phyloP scores from a whole-genome alignment of 495 filamentous ascomycete species.

The Amniculicola lignicola region DNA sequence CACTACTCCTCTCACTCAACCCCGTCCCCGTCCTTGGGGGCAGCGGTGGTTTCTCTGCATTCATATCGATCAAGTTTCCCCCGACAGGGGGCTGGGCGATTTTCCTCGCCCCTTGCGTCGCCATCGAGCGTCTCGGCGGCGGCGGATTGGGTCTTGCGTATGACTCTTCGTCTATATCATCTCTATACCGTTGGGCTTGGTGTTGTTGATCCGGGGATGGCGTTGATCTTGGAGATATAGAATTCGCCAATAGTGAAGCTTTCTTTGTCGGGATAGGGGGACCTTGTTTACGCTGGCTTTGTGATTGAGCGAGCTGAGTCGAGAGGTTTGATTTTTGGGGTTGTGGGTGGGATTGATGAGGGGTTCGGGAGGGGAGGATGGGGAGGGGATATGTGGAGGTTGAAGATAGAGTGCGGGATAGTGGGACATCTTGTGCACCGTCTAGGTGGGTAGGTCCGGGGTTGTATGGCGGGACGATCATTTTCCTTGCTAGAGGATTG shows the following conservation, averaged over 20 bases:
- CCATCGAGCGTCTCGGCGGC: conserved; percentile 22
- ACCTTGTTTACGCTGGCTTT: too few relatives aligned
- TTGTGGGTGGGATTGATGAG: conserved; percentile 3
- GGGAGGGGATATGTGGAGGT: conserved; percentile 19
- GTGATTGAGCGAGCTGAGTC: conserved; percentile 24
- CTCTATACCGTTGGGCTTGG: conserved; percentile 23
- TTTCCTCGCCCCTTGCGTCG: neutral
- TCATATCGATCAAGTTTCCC: conserved; percentile 9
- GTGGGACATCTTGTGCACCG: conserved; percentile 7
- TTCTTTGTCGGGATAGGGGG: conserved; percentile 41
- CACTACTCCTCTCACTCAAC: conserved; percentile 16
- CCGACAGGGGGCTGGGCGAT: neutral
- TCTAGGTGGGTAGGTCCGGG: conserved; percentile 9
- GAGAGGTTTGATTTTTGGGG: conserved; percentile 13
- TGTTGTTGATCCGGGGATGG: too few relatives aligned
- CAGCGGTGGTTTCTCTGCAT: conserved; percentile 25
- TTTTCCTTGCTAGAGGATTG: conserved; percentile 15
- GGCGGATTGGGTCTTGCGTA: conserved; percentile 14
- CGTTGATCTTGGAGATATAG: conserved; percentile 15
- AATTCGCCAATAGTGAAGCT: conserved; percentile 37
- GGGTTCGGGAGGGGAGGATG: conserved; percentile 1
- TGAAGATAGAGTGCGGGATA: conserved; percentile 5
- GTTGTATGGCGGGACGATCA: conserved; percentile 21
- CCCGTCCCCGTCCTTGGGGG: conserved; percentile 33
- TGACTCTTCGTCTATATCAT: neutral